Evolutionary conservation across 2,329 filamentous ascomycete species (phyloP).

Genomic region (Leptographium radiaticola): DNA sequence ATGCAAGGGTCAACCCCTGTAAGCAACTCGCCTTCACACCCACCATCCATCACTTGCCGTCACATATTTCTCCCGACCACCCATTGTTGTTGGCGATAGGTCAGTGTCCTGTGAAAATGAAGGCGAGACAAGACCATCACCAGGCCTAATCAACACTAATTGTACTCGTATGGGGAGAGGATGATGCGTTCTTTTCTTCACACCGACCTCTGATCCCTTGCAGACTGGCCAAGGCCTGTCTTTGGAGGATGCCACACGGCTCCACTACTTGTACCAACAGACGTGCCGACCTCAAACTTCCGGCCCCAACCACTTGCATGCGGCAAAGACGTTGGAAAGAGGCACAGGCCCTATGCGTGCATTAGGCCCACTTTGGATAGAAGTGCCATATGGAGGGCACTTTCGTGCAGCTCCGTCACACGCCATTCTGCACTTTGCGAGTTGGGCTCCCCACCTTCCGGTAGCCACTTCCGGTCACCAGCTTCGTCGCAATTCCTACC

Average conservation of each 20-base stretch:
- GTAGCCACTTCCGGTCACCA: neutral
- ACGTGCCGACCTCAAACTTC: neutral
- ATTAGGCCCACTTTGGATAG: neutral
- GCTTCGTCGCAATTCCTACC: neutral
- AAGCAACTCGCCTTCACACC: neutral
- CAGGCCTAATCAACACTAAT: too few relatives aligned
- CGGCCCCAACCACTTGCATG: constrained; percentile 5
- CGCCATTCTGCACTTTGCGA: neutral
- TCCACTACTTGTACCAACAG: neutral
- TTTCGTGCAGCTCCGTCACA: constrained; percentile 1
- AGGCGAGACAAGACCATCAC: neutral
- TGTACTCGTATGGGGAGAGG: too few relatives aligned
- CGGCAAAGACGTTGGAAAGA: constrained; percentile 1
- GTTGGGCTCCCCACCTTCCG: neutral
- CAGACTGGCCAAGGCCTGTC: too few relatives aligned
- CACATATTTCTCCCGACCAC: neutral
- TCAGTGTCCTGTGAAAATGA: neutral
- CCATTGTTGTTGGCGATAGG: neutral
- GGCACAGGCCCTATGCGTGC: neutral
- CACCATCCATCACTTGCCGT: neutral
- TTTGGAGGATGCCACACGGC: neutral
- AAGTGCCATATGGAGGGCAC: neutral
- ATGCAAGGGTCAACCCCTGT: neutral
- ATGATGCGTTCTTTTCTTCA: too few relatives aligned
- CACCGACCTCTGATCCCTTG: too few relatives aligned